A percentile compares a stretch with the other conserved stretches of the same genome.
These are phyloP conservation scores for Suillus placidus DNA, from an alignment of 768 basidiomycete genomes.

Conservation along the genomic window DNA sequence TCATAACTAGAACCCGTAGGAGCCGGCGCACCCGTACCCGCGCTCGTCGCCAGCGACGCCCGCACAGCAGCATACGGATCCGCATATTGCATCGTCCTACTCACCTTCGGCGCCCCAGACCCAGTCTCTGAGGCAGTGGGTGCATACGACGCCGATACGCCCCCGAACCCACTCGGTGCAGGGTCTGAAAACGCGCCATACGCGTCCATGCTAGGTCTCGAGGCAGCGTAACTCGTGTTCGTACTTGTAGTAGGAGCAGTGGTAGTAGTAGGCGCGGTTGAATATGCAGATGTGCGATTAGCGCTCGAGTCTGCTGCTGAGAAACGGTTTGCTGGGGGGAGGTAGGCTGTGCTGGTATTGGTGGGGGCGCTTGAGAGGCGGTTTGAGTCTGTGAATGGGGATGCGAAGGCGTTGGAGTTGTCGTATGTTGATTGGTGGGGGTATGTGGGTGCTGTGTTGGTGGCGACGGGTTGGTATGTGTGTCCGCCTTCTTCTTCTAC, in stretches of 20 bases:
- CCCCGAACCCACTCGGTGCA: slow-evolving; percentile 73
- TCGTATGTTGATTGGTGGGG: slow-evolving; percentile 31
- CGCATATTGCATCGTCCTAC: slow-evolving; percentile 92
- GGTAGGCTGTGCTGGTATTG: not conserved
- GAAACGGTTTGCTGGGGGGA: slow-evolving; percentile 21
- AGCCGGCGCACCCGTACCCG: slow-evolving; percentile 24
- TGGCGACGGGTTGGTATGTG: slow-evolving; percentile 49
- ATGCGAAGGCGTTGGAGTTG: slow-evolving; percentile 25
- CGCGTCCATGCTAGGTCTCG: slow-evolving; percentile 77
- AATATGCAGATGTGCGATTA: slow-evolving; percentile 22
- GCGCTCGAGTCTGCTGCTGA: slow-evolving; percentile 20
- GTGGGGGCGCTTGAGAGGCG: slow-evolving; percentile 33
- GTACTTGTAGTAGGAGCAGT: slow-evolving; percentile 21
- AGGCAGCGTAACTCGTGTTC: slow-evolving; percentile 19
- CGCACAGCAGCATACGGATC: slow-evolving; percentile 86
- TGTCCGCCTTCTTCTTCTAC: slow-evolving; percentile 46
- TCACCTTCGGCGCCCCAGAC: slow-evolving; percentile 53
- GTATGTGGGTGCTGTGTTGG: slow-evolving; percentile 25
- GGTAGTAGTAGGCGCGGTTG: slow-evolving; percentile 35
- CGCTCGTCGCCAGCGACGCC: slow-evolving; percentile 48
- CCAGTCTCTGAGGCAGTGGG: slow-evolving; percentile 37
- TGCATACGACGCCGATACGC: slow-evolving; percentile 37
- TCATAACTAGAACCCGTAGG: slow-evolving; percentile 53
- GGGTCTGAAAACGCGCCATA: slow-evolving; percentile 93
- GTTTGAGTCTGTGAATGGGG: slow-evolving; percentile 57